A percentile compares a stretch with the other conserved stretches of the same genome.
These are phyloP conservation scores for Tremellales sp. DNA, from an alignment of 1,284 basidiomycete genomes.

Conservation along the genomic window DNA sequence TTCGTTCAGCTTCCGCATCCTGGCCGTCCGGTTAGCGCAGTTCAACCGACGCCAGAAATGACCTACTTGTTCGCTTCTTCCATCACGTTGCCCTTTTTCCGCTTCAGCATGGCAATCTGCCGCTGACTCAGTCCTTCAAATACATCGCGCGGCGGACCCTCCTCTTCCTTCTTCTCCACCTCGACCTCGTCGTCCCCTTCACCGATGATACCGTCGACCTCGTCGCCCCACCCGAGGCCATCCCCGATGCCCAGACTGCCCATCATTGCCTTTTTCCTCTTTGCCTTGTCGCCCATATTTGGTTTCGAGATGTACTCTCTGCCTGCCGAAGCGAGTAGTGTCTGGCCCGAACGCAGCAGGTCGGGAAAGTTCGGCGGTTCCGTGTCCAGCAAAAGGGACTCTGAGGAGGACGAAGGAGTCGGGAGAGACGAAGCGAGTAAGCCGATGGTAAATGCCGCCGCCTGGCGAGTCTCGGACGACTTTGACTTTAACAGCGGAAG, in stretches of 20 bases:
- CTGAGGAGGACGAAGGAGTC: conserved; percentile 14
- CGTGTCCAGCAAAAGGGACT: conserved; percentile 2
- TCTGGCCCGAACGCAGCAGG: conserved; percentile 20
- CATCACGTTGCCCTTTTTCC: conserved; percentile 46
- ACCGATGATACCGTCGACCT: conserved; percentile 40
- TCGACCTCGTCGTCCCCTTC: conserved; percentile 30
- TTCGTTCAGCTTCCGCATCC: conserved; percentile 39
- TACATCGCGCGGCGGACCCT: conserved; percentile 28
- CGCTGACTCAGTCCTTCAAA: conserved; percentile 47
- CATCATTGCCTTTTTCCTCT: conserved; percentile 45
- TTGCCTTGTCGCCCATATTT: conserved; percentile 31
- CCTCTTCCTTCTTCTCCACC: conserved; percentile 8
- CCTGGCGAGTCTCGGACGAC: conserved; percentile 45
- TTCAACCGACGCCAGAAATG: too few species aligned
- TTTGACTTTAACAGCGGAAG: conserved; percentile 44
- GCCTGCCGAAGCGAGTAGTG: conserved; percentile 43
- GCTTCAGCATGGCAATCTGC: conserved; percentile 48
- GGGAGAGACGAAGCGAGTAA: conserved; percentile 38
- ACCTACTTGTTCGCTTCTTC: conserved; percentile 47
- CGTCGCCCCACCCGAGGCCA: conserved; percentile 38
- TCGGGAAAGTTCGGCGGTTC: conserved; percentile 23
- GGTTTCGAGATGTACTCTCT: conserved; percentile 43
- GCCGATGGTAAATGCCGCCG: conserved; percentile 44
- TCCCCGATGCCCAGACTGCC: conserved; percentile 42
- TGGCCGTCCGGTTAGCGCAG: conserved; percentile 9